These are phyloP conservation scores for Dryas integrifolia DNA, from an alignment of 331 rosid genomes.

Conservation along the genomic window DNA sequence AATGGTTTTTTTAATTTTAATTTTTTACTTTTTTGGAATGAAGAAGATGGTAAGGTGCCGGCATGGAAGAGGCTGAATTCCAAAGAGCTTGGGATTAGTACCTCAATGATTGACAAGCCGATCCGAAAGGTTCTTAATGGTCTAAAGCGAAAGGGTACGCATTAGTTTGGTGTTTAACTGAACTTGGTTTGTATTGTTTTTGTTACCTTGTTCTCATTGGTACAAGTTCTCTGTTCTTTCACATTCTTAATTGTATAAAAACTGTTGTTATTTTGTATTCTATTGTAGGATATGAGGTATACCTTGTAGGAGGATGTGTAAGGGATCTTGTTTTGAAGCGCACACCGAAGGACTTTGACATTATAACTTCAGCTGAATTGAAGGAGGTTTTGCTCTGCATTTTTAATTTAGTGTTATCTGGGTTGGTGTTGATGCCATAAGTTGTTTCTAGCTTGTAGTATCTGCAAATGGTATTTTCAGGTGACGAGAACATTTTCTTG, in stretches of 20 bases:
- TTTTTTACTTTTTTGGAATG: slow-evolving; percentile 1
- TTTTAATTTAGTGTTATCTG: slow-evolving; percentile 21
- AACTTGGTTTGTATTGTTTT: not conserved
- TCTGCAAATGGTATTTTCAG: slow-evolving; percentile 34
- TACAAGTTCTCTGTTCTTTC: not conserved
- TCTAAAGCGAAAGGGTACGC: slow-evolving; percentile 62
- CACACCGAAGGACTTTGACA: slow-evolving; percentile 86
- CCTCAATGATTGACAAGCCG: slow-evolving; percentile 60
- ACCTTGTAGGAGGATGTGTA: slow-evolving; percentile 92
- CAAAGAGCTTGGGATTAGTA: slow-evolving; percentile 64
- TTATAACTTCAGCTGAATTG: slow-evolving; percentile 77
- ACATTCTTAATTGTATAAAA: no score
- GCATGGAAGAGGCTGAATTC: slow-evolving; percentile 69
- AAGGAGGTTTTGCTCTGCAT: slow-evolving; percentile 53
- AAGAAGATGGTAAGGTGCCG: slow-evolving; percentile 34
- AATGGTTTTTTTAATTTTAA: not conserved
- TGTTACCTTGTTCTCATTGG: not conserved
- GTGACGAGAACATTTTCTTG: slow-evolving; percentile 72
- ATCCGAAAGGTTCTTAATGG: slow-evolving; percentile 60
- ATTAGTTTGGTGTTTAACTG: not conserved
- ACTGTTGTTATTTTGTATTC: slow-evolving; percentile 1
- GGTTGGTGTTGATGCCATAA: not conserved
- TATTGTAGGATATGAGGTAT: slow-evolving; percentile 67
- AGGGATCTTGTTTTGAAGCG: slow-evolving; percentile 76
- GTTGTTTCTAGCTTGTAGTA: slow-evolving; percentile 11